Evolutionary conservation across 2,329 filamentous ascomycete species (phyloP), one percentile per base, ranked within the genome.

Genomic region (Botryosphaeria agaves): DNA sequence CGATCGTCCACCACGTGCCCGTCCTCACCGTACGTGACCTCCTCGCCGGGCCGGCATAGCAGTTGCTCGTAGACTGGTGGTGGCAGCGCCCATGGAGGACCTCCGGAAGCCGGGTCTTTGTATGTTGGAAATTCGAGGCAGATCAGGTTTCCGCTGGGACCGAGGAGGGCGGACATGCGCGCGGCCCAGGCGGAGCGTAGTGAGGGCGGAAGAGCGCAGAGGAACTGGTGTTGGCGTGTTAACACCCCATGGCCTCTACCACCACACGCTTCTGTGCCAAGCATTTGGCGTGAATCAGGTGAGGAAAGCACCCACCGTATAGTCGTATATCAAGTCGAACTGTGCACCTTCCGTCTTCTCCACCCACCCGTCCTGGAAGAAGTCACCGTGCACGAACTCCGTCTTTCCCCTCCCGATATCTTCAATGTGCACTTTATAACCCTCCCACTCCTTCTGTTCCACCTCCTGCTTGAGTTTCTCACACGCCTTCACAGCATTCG

Each of bases 51-150:
- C 28, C 67, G 62, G 32, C 64, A 64, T 25, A 92, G 62, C 41
- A 87, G 72, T 37, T 72, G 73, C 42, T 72, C 57, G 50, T 91
- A 89, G 17, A 79, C 67, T 36, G 72, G 66, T 1, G 77, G 66
- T 8, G 70, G 67, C 24, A 81, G 54, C 5, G 73, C 71, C 63
- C 70, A 85, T 2, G 83, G 82, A 8, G 83, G 82, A 0, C 83
- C 82, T 7, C 63, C 63, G 7, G 65, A 61, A 7, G 59, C 60
- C 7, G 75, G 64, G 25, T 70, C 62, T 49, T 85, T 89, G 36
- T 69, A 65, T 1, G 76, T 72, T 7, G 83, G 83, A 48, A 78
- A 91, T 48, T 92, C 82, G 36, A 92, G 64, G 52, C 71, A 75
- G 29, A 76, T 58, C 32, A 76, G 55, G 29, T 57, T 53, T 5